phyloP scores from a whole-genome alignment of 2,329 filamentous ascomycete species.

The Paracoccidioides brasiliensis region DNA sequence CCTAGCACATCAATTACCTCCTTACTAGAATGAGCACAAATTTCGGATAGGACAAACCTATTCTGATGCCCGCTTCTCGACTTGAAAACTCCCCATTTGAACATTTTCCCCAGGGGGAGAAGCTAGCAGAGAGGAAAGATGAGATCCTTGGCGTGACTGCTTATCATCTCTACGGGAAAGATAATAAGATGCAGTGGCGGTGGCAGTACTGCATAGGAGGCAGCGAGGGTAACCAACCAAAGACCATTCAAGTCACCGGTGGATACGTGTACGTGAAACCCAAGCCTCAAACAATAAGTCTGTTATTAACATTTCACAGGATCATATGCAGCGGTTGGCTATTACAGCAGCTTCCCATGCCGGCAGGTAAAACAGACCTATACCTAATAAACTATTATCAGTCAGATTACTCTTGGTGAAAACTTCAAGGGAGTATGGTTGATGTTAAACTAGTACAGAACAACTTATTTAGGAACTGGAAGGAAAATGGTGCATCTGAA shows the following conservation, averaged over 20 bases:
- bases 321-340: conserved; percentile 5
- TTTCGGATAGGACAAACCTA: neutral
- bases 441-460: neutral
- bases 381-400: conserved; percentile 4
- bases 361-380: neutral
- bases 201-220: conserved; percentile 1
- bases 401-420: conserved; percentile 3
- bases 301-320: neutral
- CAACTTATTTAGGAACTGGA: neutral
- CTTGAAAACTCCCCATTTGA: conserved; percentile 3
- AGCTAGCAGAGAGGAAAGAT: neutral
- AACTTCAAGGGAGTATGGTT: neutral
- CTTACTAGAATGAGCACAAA: conserved; percentile 1
- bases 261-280: conserved; percentile 4
- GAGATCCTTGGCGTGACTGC: conserved; percentile 4
- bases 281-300: neutral
- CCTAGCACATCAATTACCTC: conserved; percentile 1
- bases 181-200: conserved; percentile 2
- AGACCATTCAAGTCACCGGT: neutral
- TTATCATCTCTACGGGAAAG: conserved; percentile 3
- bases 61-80: conserved; percentile 1
- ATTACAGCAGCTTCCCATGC: neutral
- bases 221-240: neutral
- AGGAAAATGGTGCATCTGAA: neutral
- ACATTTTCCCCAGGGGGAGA: neutral